phyloP scores from a whole-genome alignment of 495 filamentous ascomycete genomes.

The Hypoxylon lienhwacheense region DNA sequence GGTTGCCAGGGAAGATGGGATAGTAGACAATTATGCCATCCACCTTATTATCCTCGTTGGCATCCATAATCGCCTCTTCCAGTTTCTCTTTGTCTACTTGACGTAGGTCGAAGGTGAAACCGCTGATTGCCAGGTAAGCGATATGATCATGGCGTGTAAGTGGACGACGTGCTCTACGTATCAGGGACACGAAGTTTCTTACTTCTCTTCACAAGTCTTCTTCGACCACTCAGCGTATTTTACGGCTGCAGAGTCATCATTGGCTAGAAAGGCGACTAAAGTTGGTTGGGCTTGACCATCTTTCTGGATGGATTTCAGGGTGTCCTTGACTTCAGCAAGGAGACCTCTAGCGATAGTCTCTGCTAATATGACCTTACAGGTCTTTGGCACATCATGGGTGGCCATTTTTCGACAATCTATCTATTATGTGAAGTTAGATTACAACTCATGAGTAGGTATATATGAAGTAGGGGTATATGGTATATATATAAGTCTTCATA shows the following conservation, averaged over 20 bases:
- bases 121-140: conserved; percentile 55
- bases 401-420: conserved; percentile 44
- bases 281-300: conserved; percentile 59
- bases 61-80: conserved; percentile 79
- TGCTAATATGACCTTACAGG: conserved; percentile 90
- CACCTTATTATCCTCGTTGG: conserved; percentile 74
- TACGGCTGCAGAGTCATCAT: conserved; percentile 82
- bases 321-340: conserved; percentile 72
- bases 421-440: conserved; percentile 10
- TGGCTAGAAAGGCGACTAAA: conserved; percentile 89
- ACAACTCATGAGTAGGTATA: conserved; percentile 1
- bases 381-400: conserved; percentile 53
- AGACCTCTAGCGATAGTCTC: conserved; percentile 80
- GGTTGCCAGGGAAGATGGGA: conserved; percentile 79
- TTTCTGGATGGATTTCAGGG: conserved; percentile 64
- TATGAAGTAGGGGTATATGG: neutral
- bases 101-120: conserved; percentile 83
- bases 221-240: conserved; percentile 98
- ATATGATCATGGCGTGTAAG: conserved; percentile 14
- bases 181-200: conserved; percentile 46
- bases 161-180: conserved; percentile 5
- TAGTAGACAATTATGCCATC: conserved; percentile 99
- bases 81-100: conserved; percentile 81
- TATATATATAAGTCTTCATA: neutral
- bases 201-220: conserved; percentile 95